Percentiles rank a stretch among this genome's conserved stretches.
phyloP scores from a whole-genome alignment of 805 yeast species.

The Saturnispora hagleri region DNA sequence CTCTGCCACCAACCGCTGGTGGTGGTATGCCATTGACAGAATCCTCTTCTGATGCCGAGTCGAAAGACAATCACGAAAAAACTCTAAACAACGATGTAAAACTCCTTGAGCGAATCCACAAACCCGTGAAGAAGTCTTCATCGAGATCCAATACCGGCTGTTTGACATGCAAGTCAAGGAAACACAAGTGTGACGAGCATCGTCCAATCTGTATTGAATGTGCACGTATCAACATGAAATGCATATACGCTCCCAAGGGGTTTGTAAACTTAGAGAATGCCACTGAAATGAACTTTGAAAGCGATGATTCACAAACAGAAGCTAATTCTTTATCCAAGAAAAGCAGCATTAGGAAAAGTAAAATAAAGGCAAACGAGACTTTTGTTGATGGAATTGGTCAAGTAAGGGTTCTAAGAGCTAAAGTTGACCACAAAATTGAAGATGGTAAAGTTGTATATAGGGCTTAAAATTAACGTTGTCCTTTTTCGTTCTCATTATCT shows the following conservation, averaged over 20 bases:
- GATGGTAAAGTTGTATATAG: conserved; percentile 5
- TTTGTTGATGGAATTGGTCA: conserved; percentile 6
- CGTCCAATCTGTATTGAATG: conserved; percentile 36
- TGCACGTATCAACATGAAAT: conserved; percentile 9
- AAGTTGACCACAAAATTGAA: conserved; percentile 4
- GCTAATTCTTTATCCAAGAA: neutral
- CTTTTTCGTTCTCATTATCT: neutral
- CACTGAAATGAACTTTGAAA: neutral
- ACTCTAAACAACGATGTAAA: conserved; percentile 6
- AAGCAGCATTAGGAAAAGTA: neutral
- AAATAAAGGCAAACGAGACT: conserved; percentile 2
- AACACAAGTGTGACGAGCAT: conserved; percentile 49
- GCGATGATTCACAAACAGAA: neutral
- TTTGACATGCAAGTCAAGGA: conserved; percentile 42
- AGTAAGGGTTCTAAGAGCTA: conserved; percentile 5
- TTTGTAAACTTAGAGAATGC: conserved; percentile 4
- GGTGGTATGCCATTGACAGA: neutral
- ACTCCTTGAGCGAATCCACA: conserved; percentile 3
- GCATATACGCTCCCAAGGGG: conserved; percentile 5
- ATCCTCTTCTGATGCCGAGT: neutral
- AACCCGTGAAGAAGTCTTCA: conserved; percentile 23
- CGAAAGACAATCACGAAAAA: neutral
- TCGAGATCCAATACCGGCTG: conserved; percentile 38
- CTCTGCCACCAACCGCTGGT: neutral
- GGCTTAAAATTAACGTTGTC: neutral